These are phyloP conservation scores for Quercus robur DNA, from an alignment of 306 rosid genomes.

Conservation along the genomic window DNA sequence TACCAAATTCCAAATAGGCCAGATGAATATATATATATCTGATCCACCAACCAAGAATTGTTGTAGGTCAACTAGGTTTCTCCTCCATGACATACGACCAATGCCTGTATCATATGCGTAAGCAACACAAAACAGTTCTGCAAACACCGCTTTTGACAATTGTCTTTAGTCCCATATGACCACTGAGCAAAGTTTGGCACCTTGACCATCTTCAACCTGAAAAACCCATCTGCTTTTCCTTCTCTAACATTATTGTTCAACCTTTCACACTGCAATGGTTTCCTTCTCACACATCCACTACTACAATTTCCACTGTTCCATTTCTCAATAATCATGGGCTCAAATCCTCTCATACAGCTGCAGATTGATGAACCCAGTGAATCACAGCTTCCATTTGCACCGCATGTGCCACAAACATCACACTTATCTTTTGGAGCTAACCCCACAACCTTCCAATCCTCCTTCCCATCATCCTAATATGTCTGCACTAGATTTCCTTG, in stretches of 20 bases:
- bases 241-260: not conserved
- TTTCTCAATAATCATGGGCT: not conserved
- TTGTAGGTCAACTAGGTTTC: not conserved
- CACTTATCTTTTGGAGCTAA: not conserved
- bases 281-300: constrained; percentile 20
- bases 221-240: constrained; percentile 22
- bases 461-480: not conserved
- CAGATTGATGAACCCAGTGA: not conserved
- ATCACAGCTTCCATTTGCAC: constrained; percentile 6
- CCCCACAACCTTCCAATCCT: too few species aligned
- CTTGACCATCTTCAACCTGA: constrained; percentile 10
- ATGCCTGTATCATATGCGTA: not conserved
- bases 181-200: constrained; percentile 10
- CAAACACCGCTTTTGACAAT: not conserved
- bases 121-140: not conserved
- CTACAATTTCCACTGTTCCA: constrained; percentile 17
- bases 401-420: constrained; percentile 16
- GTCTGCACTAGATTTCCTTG: not conserved
- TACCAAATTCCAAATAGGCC: not conserved
- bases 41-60: not conserved
- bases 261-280: constrained; percentile 20
- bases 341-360: constrained; percentile 29
- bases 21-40: not conserved
- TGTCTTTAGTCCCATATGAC: not conserved
- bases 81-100: not conserved